Conservation (phyloP, 768 basidiomycete genomes). For the Cytidiella melzeri region DNA sequence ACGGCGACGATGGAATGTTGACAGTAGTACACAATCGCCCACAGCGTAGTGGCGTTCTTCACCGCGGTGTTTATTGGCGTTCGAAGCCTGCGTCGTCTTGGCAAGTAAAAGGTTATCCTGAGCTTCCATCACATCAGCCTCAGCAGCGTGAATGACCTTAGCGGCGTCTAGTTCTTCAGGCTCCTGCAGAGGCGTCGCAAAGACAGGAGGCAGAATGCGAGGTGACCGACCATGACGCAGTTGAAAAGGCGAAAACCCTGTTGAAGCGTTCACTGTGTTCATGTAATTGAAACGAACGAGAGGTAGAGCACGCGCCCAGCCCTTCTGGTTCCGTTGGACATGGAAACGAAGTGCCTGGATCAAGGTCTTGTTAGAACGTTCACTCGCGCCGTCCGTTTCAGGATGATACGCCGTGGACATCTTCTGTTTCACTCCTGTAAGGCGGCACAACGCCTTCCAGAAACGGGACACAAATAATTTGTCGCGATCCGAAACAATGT, state of each 20-base stretch:
- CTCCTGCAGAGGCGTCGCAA: neutral
- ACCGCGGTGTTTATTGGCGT: conserved; percentile 23
- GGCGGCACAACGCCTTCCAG: conserved; percentile 21
- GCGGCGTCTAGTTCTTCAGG: neutral
- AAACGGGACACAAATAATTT: no score
- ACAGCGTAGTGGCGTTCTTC: conserved; percentile 21
- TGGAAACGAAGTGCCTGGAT: conserved; percentile 14
- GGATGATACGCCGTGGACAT: conserved; percentile 29
- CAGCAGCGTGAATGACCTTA: neutral
- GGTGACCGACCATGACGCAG: no score
- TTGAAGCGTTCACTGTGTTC: conserved; percentile 14
- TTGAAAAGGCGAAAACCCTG: conserved; percentile 18
- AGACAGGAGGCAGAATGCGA: no score
- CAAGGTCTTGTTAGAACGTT: conserved; percentile 20
- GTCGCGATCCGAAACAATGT: no score
- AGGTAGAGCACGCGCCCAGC: conserved; percentile 11
- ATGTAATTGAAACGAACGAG: no score
- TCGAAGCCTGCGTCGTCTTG: conserved; percentile 21
- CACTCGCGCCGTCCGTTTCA: no score
- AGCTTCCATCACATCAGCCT: no score
- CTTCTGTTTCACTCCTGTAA: conserved; percentile 19
- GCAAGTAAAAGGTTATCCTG: conserved; percentile 25
- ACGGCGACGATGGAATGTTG: conserved; percentile 21
- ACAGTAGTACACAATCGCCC: conserved; percentile 31
- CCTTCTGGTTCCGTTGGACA: conserved; percentile 13